phyloP scores from a whole-genome alignment of 352 stramenopile species.

The Globisporangium megalacanthum region DNA sequence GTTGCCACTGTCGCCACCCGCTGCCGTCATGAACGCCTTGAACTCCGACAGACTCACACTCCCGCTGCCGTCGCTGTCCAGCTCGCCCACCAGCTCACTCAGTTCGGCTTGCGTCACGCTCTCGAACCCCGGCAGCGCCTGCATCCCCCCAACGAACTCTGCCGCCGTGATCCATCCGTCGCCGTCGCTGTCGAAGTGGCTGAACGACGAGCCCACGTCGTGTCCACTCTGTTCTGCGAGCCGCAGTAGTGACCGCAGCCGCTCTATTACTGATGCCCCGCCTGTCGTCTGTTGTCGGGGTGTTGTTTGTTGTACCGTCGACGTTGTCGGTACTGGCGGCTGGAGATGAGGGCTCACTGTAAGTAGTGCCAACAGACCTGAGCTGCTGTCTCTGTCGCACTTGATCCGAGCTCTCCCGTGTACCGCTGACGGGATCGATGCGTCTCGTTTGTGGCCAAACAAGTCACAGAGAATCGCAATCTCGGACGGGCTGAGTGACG shows the following conservation, averaged over 20 bases:
- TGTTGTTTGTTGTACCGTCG: too few species aligned
- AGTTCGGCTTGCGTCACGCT: slow-evolving; percentile 34
- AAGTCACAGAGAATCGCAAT: slow-evolving; percentile 60
- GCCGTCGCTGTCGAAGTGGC: slow-evolving; percentile 66
- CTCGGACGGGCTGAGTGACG: slow-evolving; percentile 50
- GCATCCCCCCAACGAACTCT: slow-evolving; percentile 52
- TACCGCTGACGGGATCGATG: slow-evolving; percentile 2
- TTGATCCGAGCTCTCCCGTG: slow-evolving; percentile 35
- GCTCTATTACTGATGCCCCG: too few species aligned
- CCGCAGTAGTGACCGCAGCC: slow-evolving; percentile 22
- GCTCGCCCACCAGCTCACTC: slow-evolving; percentile 24
- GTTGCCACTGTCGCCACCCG: background rate
- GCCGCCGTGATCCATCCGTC: slow-evolving; percentile 45
- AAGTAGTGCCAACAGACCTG: slow-evolving; percentile 45
- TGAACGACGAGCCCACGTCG: slow-evolving; percentile 44
- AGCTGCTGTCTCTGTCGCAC: slow-evolving; percentile 42
- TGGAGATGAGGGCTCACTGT: slow-evolving; percentile 25
- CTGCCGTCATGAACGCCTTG: slow-evolving; percentile 26
- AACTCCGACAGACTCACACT: slow-evolving; percentile 65
- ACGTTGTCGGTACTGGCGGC: background rate
- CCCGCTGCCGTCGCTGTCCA: slow-evolving; percentile 46
- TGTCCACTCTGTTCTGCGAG: slow-evolving; percentile 40
- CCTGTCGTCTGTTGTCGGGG: too few species aligned
- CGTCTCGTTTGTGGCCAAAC: slow-evolving; percentile 28
- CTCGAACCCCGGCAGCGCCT: slow-evolving; percentile 41